Conservation (phyloP, 495 filamentous ascomycete species). For the Chaetomium tenue region DNA sequence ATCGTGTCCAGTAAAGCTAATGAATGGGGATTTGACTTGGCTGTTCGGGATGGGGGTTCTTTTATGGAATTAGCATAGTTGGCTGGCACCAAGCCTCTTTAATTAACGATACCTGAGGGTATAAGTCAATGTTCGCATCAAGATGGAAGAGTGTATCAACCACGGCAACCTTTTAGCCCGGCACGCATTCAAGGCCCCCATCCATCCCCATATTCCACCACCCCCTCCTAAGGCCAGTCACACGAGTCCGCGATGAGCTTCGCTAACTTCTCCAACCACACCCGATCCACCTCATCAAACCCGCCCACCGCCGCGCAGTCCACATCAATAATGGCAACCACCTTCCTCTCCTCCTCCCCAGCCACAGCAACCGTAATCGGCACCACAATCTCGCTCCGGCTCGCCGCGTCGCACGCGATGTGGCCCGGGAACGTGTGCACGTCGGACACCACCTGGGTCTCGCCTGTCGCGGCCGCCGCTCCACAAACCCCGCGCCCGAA, state of each 20-base stretch:
- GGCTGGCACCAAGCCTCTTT: no score
- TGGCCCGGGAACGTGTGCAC: conserved; percentile 79
- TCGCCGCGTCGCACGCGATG: conserved; percentile 84
- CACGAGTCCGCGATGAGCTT: conserved; percentile 62
- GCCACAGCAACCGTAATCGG: conserved; percentile 58
- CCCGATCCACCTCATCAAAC: conserved; percentile 74
- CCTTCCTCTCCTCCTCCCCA: background rate
- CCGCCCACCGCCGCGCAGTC: conserved; percentile 70
- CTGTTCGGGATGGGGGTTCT: no score
- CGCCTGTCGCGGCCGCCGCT: conserved; percentile 60
- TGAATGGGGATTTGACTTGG: no score
- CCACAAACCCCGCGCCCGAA: conserved; percentile 85
- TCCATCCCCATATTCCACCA: background rate
- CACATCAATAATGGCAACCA: conserved; percentile 87
- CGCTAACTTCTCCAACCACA: conserved; percentile 68
- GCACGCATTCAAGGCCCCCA: background rate
- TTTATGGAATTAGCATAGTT: no score
- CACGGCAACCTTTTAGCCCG: background rate
- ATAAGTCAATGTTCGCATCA: no score
- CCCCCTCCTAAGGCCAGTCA: conserved; percentile 60
- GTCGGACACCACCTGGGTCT: conserved; percentile 71
- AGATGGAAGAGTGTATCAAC: background rate
- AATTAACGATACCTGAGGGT: no score
- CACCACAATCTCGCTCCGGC: conserved; percentile 86
- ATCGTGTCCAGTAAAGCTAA: no score